Evolutionary conservation across 176 grass and related monocot genomes (phyloP), one percentile per base, ranked within the genome.

Genomic region (Rhynchospora tenuis): DNA sequence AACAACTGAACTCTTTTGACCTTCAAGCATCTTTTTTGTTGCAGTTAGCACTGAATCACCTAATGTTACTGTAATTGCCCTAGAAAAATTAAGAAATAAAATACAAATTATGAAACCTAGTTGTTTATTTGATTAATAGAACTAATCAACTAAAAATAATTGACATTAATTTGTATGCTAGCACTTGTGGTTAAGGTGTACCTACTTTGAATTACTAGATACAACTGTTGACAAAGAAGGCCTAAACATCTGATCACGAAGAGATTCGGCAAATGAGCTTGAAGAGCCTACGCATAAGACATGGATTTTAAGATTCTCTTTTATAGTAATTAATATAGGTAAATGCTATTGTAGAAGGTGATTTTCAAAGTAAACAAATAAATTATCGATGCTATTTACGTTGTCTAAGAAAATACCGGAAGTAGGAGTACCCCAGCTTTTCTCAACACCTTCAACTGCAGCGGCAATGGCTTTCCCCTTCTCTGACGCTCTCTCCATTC

Each of bases 1-100:
- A 9, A 97, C 86, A 64, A 74, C 89, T 17, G 91, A 97, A 79
- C 83, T 91, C 44, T 87, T 84, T 59, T 91, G 89, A 9, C 23
- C 79, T 27, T 93, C 91, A 4, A 97, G 48, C 94, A 97, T 91
- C 84, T 79, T 97, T 89, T 91, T 90, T 12, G 89, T 87, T 0
- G 89, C 88, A 31, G 65, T 44, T 26, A 97, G 89, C 33, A 93
- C 94, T 29, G 88, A 93, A 48, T 91, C 94, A 12, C 33, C 73
- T 12, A 87, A 76, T 33, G 89, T 88, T 11, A 93, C 88, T 38
- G 87, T 91, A 28, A 97, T 73, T 38, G 88, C 68, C 84, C 94
- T 97, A 51, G 9, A 2, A 68, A 38, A 82, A 71, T 17, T 23
- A 65, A 81, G 24, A 63, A 81, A 38, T 7, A 64, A 26, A 31